phyloP scores from a whole-genome alignment of 768 basidiomycete genomes.

The Tylopilus subfusipes region DNA sequence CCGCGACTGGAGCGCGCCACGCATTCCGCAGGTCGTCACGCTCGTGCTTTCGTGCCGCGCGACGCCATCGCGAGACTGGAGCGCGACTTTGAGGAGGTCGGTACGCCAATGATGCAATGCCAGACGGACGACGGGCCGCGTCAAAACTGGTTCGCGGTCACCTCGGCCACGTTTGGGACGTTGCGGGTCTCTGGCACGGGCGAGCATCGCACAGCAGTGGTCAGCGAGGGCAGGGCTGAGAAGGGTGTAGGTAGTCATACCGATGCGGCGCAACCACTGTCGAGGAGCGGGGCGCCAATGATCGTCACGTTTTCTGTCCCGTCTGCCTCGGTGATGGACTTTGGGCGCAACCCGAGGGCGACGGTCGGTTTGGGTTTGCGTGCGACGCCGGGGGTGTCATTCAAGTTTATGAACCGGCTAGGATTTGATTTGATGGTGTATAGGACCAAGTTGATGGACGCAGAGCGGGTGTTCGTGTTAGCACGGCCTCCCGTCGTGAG shows the following conservation, averaged over 20 bases:
- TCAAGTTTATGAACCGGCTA: conserved; percentile 7
- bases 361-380: conserved; percentile 17
- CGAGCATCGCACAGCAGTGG: conserved; percentile 10
- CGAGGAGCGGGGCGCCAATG: conserved; percentile 17
- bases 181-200: conserved; percentile 18
- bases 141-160: conserved; percentile 15
- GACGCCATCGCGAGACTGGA: conserved; percentile 14
- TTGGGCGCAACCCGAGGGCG: conserved; percentile 1
- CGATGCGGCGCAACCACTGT: neutral
- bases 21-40: conserved; percentile 31
- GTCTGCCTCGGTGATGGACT: conserved; percentile 11
- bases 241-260: neutral
- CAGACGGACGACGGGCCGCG: conserved; percentile 9
- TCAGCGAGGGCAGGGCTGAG: conserved; percentile 5
- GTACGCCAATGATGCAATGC: conserved; percentile 21
- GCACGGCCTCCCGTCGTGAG: conserved; percentile 9
- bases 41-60: conserved; percentile 34
- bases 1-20: conserved; percentile 19
- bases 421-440: conserved; percentile 19
- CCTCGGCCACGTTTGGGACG: conserved; percentile 19
- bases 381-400: conserved; percentile 1
- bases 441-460: conserved; percentile 11
- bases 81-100: neutral
- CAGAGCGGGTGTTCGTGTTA: conserved; percentile 17
- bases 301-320: conserved; percentile 20